Percentiles rank a stretch among this genome's conserved stretches.
Conservation (phyloP, 202 grass and related monocot genomes). For the Zizania palustris region DNA sequence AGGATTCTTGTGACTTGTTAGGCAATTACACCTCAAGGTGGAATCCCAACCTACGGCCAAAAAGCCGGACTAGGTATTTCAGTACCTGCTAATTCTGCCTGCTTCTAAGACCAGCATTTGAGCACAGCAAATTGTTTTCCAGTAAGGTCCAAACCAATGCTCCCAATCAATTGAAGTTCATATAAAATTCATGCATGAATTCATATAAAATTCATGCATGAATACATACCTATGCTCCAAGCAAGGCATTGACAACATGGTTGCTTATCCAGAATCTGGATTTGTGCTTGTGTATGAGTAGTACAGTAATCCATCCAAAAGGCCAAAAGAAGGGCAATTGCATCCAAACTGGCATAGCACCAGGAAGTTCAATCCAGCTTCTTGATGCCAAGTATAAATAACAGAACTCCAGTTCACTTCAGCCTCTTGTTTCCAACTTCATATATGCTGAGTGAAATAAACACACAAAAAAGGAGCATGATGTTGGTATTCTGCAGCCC, state of each 20-base stretch:
- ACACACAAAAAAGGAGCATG: background rate
- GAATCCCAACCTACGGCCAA: background rate
- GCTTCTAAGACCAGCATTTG: conserved; percentile 6
- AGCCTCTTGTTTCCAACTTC: background rate
- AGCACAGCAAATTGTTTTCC: background rate
- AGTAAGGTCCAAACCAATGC: background rate
- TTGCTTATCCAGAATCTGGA: background rate
- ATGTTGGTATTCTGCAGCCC: background rate
- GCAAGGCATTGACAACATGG: background rate
- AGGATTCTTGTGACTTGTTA: background rate
- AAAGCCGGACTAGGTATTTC: background rate
- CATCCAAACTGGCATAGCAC: background rate
- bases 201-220: background rate
- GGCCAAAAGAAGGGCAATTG: background rate
- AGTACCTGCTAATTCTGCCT: background rate
- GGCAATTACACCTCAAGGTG: background rate
- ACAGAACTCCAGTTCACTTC: background rate
- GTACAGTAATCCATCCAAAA: background rate
- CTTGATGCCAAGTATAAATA: background rate
- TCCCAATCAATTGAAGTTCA: background rate
- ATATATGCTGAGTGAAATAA: background rate
- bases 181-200: background rate
- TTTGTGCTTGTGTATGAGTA: background rate
- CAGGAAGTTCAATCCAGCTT: background rate
- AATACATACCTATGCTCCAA: conserved; percentile 5